Conservation (phyloP, 2,329 filamentous ascomycete species). For the Aspergillus sp. region DNA sequence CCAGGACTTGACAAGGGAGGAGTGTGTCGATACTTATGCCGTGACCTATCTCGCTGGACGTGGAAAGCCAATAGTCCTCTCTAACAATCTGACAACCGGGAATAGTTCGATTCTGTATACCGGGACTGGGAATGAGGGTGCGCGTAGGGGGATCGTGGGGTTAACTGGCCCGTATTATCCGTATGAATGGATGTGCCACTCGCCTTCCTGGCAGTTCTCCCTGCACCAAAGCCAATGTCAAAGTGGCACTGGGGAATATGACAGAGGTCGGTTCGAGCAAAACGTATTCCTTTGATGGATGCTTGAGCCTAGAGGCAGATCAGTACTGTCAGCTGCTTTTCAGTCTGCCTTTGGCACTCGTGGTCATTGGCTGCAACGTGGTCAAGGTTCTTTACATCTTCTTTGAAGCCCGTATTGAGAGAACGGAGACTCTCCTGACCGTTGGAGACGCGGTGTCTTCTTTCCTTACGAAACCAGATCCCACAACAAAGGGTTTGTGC, state of each 20-base stretch:
- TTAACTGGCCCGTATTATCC: no score
- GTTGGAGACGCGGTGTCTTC: slow-evolving; percentile 23
- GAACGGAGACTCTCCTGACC: slow-evolving; percentile 11
- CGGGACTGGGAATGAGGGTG: neutral
- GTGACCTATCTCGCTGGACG: neutral
- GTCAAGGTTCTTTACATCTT: slow-evolving; percentile 13
- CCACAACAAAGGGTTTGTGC: no score
- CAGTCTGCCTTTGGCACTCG: slow-evolving; percentile 7
- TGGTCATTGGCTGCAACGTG: slow-evolving; percentile 3
- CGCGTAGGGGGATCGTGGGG: neutral
- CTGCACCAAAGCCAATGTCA: no score
- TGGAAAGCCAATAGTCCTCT: neutral
- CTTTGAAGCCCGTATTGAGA: slow-evolving; percentile 1
- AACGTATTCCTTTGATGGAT: neutral
- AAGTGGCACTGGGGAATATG: no score
- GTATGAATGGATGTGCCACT: no score
- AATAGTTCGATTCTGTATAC: neutral
- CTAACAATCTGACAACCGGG: neutral
- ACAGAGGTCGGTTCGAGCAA: neutral
- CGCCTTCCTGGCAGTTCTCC: no score
- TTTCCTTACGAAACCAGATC: slow-evolving; percentile 15
- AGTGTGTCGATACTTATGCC: neutral
- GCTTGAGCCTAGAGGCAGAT: slow-evolving; percentile 1
- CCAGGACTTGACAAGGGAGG: neutral
- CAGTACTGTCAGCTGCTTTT: slow-evolving; percentile 10